These are phyloP conservation scores for Hondaea fermentalgiana DNA, from an alignment of 108 stramenopile genomes.

Conservation along the genomic window DNA sequence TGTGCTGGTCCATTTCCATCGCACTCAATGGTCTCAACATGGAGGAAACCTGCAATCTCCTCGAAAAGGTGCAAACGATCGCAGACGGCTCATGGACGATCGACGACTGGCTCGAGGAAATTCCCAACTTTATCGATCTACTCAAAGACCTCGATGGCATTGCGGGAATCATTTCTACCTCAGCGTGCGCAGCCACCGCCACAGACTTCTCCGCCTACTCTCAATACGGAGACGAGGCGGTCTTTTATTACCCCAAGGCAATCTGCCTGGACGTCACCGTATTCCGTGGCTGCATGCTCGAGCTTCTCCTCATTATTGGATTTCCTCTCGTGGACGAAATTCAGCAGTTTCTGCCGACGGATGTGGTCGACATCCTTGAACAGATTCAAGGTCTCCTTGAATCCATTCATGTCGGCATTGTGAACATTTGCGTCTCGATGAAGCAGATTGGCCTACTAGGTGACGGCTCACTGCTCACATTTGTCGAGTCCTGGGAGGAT, in stretches of 20 bases:
- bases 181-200: not conserved
- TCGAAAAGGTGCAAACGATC: not conserved
- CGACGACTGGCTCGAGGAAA: not conserved
- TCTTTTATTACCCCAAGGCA: constrained; percentile 12
- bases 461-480: not conserved
- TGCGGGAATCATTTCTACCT: not conserved
- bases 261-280: not conserved
- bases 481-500: not conserved
- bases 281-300: not conserved
- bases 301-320: not conserved
- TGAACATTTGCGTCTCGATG: not conserved
- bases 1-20: not conserved
- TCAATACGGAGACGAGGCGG: not conserved
- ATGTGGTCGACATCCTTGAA: not conserved
- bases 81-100: not conserved
- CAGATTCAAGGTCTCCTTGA: not conserved
- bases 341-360: not conserved
- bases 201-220: not conserved
- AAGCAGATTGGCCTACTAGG: not conserved
- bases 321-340: not conserved
- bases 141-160: not conserved
- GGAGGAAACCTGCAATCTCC: not conserved
- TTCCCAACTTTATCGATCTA: not conserved
- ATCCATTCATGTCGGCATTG: not conserved
- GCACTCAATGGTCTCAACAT: not conserved